Percentiles rank a stretch among this genome's conserved stretches.
These are phyloP conservation scores for Porogramme epimiltina DNA, from an alignment of 1,284 basidiomycete species.

Conservation along the genomic window DNA sequence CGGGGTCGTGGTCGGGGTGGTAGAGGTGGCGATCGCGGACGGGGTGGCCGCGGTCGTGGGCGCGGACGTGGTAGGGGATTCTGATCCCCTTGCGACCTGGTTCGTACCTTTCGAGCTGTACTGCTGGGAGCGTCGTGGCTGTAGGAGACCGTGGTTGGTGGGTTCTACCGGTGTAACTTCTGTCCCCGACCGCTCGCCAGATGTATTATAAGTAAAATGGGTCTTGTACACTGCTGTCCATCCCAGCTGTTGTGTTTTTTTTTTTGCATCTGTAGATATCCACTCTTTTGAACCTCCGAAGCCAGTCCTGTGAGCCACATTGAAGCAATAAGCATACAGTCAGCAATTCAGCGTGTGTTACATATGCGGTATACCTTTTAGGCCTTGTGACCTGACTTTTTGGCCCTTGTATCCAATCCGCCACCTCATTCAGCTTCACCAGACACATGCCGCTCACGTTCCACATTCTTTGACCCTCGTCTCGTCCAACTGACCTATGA, in stretches of 20 bases:
- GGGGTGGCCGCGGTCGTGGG: slow-evolving; percentile 37
- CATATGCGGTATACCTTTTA: no score
- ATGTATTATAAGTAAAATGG: slow-evolving; percentile 17
- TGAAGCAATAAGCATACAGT: no score
- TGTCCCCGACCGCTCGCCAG: slow-evolving; percentile 1
- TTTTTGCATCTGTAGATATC: no score
- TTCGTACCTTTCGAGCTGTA: slow-evolving; percentile 3
- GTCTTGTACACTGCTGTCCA: slow-evolving; percentile 15
- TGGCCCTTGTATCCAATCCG: no score
- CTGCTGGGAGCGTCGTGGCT: slow-evolving; percentile 1
- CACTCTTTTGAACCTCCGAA: no score
- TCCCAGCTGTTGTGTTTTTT: slow-evolving; percentile 5
- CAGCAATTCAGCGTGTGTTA: no score
- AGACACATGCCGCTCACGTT: no score
- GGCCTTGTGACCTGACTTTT: no score
- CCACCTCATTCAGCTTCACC: no score
- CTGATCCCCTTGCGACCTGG: slow-evolving; percentile 9
- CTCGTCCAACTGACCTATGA: no score
- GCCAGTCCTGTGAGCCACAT: no score
- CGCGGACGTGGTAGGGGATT: slow-evolving; percentile 31
- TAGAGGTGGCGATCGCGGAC: slow-evolving; percentile 46
- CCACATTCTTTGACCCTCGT: no score
- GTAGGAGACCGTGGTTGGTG: not conserved
- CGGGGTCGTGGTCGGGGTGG: slow-evolving; percentile 68
- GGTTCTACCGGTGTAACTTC: not conserved